A percentile compares a stretch with the other conserved stretches of the same genome.
Evolutionary conservation across 352 stramenopile genomes (phyloP).

Genomic region (Globisporangium acanthophoron): DNA sequence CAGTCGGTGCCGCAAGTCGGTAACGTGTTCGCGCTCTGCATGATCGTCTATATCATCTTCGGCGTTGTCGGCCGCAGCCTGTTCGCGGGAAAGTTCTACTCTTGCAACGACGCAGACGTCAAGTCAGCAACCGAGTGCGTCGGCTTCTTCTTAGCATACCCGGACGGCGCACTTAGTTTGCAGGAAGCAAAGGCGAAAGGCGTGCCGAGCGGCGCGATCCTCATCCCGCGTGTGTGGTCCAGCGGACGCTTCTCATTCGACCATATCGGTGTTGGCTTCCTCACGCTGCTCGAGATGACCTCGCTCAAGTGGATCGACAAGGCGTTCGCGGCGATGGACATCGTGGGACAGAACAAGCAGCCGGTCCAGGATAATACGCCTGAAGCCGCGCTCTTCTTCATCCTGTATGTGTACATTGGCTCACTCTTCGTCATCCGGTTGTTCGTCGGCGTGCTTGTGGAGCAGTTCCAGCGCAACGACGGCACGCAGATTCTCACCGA

Average conservation of each 20-base stretch:
- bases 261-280: conserved; percentile 56
- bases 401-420: conserved; percentile 72
- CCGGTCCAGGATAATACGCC: conserved; percentile 40
- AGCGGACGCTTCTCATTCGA: conserved; percentile 78
- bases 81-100: conserved; percentile 63
- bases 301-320: conserved; percentile 82
- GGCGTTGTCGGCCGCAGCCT: conserved; percentile 60
- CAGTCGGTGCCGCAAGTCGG: conserved; percentile 64
- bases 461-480: conserved; percentile 83
- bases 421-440: conserved; percentile 75
- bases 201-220: conserved; percentile 29
- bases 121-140: conserved; percentile 36
- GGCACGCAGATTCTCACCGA: conserved; percentile 77
- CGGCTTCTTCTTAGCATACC: conserved; percentile 44
- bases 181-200: conserved; percentile 42
- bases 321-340: conserved; percentile 70
- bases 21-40: conserved; percentile 65
- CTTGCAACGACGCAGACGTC: conserved; percentile 50
- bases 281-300: conserved; percentile 74
- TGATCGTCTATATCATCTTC: conserved; percentile 79
- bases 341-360: conserved; percentile 37
- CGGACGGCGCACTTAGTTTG: conserved; percentile 38
- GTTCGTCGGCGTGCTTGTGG: conserved; percentile 74
- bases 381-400: conserved; percentile 57
- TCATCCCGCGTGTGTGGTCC: conserved; percentile 58